Evolutionary conservation across 805 yeast species (phyloP).

Genomic region (Soucietia sequanensis): DNA sequence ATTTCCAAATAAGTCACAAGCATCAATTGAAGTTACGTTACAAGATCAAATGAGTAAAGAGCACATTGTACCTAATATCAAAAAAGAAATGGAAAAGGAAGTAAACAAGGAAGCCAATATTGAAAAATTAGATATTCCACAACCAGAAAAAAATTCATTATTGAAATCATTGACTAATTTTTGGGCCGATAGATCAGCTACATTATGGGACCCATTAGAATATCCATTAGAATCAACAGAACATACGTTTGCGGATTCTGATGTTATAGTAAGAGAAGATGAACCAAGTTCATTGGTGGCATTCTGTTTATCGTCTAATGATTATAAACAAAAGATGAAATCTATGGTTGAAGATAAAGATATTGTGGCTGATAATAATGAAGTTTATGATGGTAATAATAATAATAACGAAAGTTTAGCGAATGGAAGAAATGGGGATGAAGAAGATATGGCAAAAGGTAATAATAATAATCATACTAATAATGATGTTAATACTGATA

Average conservation of each 20-base stretch:
- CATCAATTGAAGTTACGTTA: background rate
- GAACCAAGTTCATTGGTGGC: conserved; percentile 96
- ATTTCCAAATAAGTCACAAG: too few species aligned
- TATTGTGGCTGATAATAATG: conserved; percentile 6
- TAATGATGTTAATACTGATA: too few species aligned
- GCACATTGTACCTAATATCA: conserved; percentile 5
- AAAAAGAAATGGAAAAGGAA: conserved; percentile 1
- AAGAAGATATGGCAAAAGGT: conserved; percentile 27
- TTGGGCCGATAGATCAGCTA: conserved; percentile 97
- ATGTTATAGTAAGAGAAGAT: conserved; percentile 90
- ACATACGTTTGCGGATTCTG: conserved; percentile 90
- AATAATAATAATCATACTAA: conserved; percentile 37
- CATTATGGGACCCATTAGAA: conserved; percentile 88
- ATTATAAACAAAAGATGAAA: conserved; percentile 66
- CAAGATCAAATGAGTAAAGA: conserved; percentile 1
- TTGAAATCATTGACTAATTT: conserved; percentile 83
- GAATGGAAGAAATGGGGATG: conserved; percentile 10
- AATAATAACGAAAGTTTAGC: conserved; percentile 9
- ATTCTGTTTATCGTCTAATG: conserved; percentile 83
- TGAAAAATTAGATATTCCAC: conserved; percentile 28
- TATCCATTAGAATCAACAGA: conserved; percentile 81
- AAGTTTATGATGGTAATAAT: too few species aligned
- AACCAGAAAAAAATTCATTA: conserved; percentile 68
- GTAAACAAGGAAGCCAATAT: conserved; percentile 5
- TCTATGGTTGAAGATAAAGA: conserved; percentile 23